Evolutionary conservation across 345 rosid genomes (phyloP), one percentile per base, ranked within the genome.

Genomic region (Carallia pectinifolia): DNA sequence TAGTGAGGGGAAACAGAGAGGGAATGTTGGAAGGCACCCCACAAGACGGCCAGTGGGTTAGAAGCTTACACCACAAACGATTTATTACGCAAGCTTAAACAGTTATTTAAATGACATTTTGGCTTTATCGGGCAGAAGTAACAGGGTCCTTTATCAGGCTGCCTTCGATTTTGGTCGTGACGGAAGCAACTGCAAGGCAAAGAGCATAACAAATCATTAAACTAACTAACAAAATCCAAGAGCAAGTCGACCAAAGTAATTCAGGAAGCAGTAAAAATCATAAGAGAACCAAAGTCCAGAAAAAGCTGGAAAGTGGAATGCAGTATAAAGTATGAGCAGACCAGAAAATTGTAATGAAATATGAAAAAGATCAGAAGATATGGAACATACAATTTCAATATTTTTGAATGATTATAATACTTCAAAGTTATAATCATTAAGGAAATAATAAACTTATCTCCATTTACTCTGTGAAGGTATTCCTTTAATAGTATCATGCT

Each of bases 111-210:
- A 62, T 64, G 72, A 73, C 71, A 59, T 38, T 44, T 38, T 19
- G 29, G 61, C 71, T 64, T 76, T 62, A 47, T 52, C 56, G 40
- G 47, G 65, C 74, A 58, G 44, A 66, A 23, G 23, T 23, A 23
- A 53, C 70, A n/a, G 19, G 56, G 59, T 71, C 48, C 19, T 44
- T 29, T 6, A 76, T 87, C 83, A 90, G 2, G 73, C 4, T 37
- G 78, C 61, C 88, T 90, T 90, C 6, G 87, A 71, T 79, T 90
- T 88, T 55, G 86, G 77, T 38, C 80, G 87, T 3, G 90, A 74
- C 18, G 96, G 96, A 67, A 90, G 93, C 40, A 88, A 72, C 96
- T 90, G 87, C 81, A 81, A 39, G 39, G 64, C 69, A 72, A 38
- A 78, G 58, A 16, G 7, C 55, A 54, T 23, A 38, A 53, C 38